Evolutionary conservation across 495 filamentous ascomycete genomes (phyloP).

Genomic region (Penicillium paxilli): DNA sequence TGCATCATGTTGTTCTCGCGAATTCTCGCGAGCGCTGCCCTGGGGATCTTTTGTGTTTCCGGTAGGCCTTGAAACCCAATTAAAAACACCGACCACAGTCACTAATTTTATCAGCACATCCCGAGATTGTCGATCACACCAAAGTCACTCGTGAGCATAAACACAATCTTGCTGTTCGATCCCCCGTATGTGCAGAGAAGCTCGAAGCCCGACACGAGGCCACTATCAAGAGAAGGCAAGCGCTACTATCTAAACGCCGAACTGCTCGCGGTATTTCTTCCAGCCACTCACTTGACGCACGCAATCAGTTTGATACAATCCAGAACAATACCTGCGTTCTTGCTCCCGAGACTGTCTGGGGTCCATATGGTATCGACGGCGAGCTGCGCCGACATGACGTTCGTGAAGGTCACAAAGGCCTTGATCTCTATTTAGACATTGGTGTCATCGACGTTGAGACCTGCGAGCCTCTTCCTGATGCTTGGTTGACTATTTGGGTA

Average conservation of each 20-base stretch:
- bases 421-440: neutral
- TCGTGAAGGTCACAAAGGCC: constrained; percentile 3
- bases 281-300: neutral
- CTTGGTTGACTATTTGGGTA: constrained; percentile 11
- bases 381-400: constrained; percentile 9
- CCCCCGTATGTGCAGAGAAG: neutral
- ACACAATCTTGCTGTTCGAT: neutral
- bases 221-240: neutral
- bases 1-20: too few species aligned
- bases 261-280: too few species aligned
- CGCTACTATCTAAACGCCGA: neutral
- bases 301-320: neutral
- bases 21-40: too few species aligned
- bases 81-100: too few species aligned
- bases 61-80: too few species aligned
- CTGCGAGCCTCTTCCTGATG: constrained; percentile 10
- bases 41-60: too few species aligned
- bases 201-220: neutral
- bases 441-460: constrained; percentile 9
- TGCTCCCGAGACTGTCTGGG: constrained; percentile 1
- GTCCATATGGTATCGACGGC: constrained; percentile 9
- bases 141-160: neutral
- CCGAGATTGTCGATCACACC: neutral
- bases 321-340: constrained; percentile 17
- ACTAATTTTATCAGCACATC: constrained; percentile 1